phyloP scores from a whole-genome alignment of 2,329 filamentous ascomycete genomes.

The Graphilbum sp. region DNA sequence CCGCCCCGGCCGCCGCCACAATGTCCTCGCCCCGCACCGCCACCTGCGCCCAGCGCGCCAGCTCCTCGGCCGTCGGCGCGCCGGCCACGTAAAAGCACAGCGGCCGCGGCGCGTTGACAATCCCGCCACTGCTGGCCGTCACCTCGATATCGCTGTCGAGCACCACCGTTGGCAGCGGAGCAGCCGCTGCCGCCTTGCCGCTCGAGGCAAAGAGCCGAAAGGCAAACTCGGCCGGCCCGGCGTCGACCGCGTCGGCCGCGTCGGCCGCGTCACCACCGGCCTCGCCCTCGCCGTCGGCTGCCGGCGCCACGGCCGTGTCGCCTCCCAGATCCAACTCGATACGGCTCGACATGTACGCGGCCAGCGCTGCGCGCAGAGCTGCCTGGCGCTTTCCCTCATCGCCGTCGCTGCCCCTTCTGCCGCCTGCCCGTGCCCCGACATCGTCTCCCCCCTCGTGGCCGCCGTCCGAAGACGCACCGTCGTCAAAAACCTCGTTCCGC shows the following conservation, averaged over 20 bases:
- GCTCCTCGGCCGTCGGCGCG: constrained; percentile 19
- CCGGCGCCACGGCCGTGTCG: too few relatives aligned
- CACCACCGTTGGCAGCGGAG: constrained; percentile 26
- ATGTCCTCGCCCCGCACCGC: constrained; percentile 38
- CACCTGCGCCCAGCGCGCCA: constrained; percentile 23
- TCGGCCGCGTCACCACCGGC: background rate
- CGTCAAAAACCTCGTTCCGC: background rate
- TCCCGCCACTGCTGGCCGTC: constrained; percentile 19
- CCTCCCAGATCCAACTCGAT: constrained; percentile 2
- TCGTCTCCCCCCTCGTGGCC: background rate
- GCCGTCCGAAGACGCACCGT: background rate
- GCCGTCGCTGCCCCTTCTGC: background rate
- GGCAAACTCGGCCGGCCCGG: constrained; percentile 3
- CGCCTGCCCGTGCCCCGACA: background rate
- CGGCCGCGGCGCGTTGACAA: constrained; percentile 24
- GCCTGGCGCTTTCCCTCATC: background rate
- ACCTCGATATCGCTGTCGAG: constrained; percentile 26
- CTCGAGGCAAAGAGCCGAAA: constrained; percentile 9
- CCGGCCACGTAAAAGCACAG: constrained; percentile 31
- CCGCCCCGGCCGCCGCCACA: constrained; percentile 12
- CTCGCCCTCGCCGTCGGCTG: background rate
- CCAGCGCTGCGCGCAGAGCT: constrained; percentile 5
- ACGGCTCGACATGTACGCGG: constrained; percentile 6
- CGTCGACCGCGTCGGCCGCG: background rate
- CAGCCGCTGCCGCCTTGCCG: background rate